These are phyloP conservation scores for Austropuccinia psidii DNA, from an alignment of 1,284 basidiomycete species.

Conservation along the genomic window DNA sequence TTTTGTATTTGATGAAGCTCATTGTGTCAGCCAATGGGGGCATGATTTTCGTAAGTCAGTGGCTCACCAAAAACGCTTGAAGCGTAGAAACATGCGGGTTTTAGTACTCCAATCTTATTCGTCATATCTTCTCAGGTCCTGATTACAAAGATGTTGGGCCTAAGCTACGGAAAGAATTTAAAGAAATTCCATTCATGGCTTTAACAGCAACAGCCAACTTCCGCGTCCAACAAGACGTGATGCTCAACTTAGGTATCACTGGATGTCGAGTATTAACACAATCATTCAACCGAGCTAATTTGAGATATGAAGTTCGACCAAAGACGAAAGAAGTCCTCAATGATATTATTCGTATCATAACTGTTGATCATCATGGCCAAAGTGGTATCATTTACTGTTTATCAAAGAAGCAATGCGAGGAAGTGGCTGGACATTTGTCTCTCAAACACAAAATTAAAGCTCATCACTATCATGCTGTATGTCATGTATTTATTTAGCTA, in stretches of 20 bases:
- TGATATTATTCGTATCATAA: slow-evolving; percentile 69
- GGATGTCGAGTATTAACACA: slow-evolving; percentile 61
- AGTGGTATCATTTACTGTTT: slow-evolving; percentile 85
- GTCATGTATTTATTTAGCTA: too few species aligned
- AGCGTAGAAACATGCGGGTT: background rate
- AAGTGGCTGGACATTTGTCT: slow-evolving; percentile 62
- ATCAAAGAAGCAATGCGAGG: slow-evolving; percentile 66
- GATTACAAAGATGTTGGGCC: slow-evolving; percentile 55
- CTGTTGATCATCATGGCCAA: slow-evolving; percentile 55
- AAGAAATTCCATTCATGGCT: slow-evolving; percentile 82
- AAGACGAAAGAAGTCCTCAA: slow-evolving; percentile 54
- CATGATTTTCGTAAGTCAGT: slow-evolving; percentile 61
- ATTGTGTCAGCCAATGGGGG: slow-evolving; percentile 78
- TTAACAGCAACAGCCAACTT: slow-evolving; percentile 86
- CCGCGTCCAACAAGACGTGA: slow-evolving; percentile 70
- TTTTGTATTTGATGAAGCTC: slow-evolving; percentile 94
- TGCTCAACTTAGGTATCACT: slow-evolving; percentile 60
- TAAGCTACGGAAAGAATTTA: slow-evolving; percentile 63
- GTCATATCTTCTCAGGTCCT: slow-evolving; percentile 35
- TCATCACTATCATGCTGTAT: slow-evolving; percentile 73
- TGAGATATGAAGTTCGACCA: slow-evolving; percentile 60
- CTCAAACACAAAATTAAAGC: slow-evolving; percentile 59
- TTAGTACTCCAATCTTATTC: background rate
- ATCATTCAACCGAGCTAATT: slow-evolving; percentile 88
- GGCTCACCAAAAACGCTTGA: background rate